phyloP scores from a whole-genome alignment of 805 yeast species.

The Myxozyma udenii region DNA sequence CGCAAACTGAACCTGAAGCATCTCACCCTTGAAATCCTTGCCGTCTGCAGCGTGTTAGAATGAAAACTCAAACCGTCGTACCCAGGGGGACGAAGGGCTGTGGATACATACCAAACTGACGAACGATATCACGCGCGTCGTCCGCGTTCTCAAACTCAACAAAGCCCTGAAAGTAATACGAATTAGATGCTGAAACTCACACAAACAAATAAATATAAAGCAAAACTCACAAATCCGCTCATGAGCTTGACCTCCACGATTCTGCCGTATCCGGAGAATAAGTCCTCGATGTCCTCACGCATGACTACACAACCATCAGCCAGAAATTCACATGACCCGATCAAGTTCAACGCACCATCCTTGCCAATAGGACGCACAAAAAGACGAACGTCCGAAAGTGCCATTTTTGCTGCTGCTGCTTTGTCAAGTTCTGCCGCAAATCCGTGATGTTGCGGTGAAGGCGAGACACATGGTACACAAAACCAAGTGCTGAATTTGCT shows the following conservation, averaged over 20 bases:
- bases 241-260: conserved; percentile 57
- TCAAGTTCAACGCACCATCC: conserved; percentile 24
- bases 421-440: no score
- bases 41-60: conserved; percentile 27
- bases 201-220: neutral
- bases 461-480: no score
- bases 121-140: conserved; percentile 36
- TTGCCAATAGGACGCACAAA: conserved; percentile 28
- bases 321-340: neutral
- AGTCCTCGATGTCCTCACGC: conserved; percentile 45
- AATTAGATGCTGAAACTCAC: no score
- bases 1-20: conserved; percentile 38
- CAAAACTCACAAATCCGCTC: conserved; percentile 36
- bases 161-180: conserved; percentile 34
- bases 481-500: no score
- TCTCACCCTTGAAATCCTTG: conserved; percentile 39
- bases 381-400: conserved; percentile 29
- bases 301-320: conserved; percentile 13
- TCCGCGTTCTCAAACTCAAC: conserved; percentile 36
- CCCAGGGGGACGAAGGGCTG: no score
- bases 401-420: no score
- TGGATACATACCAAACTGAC: conserved; percentile 28
- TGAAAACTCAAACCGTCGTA: neutral
- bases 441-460: no score
- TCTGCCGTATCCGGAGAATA: conserved; percentile 51